Percentiles rank a stretch among this genome's conserved stretches.
Evolutionary conservation across 768 basidiomycete species (phyloP).

Genomic region (Lactarius hatsudake): DNA sequence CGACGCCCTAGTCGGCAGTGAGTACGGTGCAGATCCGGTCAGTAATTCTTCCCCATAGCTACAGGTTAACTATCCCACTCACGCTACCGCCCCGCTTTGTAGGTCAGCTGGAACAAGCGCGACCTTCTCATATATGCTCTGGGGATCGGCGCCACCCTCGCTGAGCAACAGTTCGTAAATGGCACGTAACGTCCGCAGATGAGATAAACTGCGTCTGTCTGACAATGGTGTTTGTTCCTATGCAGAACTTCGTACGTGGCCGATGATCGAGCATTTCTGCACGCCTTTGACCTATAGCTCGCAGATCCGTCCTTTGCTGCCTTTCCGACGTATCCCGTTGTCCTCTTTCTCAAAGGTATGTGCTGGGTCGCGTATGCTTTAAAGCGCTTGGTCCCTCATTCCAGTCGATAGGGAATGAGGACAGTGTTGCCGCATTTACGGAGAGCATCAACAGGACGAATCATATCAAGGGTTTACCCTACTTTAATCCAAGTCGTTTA

Average conservation of each 20-base stretch:
- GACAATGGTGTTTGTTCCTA: not conserved
- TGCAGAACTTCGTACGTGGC: constrained; percentile 33
- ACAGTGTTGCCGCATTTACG: constrained; percentile 72
- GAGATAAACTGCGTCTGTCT: not conserved
- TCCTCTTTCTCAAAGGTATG: constrained; percentile 65
- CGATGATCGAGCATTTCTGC: not conserved
- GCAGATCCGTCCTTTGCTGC: constrained; percentile 68
- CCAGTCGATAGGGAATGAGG: constrained; percentile 43
- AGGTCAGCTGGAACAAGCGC: constrained; percentile 85
- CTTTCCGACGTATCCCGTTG: constrained; percentile 84
- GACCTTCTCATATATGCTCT: constrained; percentile 77
- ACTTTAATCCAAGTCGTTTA: constrained; percentile 63
- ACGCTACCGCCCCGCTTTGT: not conserved
- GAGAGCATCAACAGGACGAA: constrained; percentile 40
- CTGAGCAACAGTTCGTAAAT: constrained; percentile 69
- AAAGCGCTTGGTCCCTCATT: not conserved
- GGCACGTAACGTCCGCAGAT: constrained; percentile 42
- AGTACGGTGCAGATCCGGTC: not conserved
- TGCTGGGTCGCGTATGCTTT: not conserved
- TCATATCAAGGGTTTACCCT: constrained; percentile 64
- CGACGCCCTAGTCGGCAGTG: not conserved
- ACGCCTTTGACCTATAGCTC: not conserved
- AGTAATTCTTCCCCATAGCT: not conserved
- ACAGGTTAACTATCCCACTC: not conserved
- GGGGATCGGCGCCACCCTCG: constrained; percentile 76